These are phyloP conservation scores for Jaltomata sinuosa DNA, from an alignment of 257 asterid genomes.

Conservation along the genomic window DNA sequence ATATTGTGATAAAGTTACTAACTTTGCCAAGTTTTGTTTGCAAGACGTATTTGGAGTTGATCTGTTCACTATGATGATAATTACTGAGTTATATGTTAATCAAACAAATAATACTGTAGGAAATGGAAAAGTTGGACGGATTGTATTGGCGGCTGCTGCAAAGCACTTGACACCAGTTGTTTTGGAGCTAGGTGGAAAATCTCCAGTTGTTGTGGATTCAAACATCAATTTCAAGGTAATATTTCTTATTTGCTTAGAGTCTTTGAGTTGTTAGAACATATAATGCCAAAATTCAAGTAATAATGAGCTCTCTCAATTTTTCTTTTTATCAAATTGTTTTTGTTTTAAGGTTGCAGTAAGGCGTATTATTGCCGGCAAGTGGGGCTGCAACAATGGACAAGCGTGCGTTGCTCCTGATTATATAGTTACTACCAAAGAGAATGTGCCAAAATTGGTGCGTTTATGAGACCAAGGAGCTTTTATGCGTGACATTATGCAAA, in stretches of 20 bases:
- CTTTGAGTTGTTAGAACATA: not conserved
- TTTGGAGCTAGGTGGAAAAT: conserved; percentile 94
- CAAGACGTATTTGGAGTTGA: not conserved
- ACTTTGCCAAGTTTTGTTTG: not conserved
- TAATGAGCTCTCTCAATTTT: not conserved
- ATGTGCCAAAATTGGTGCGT: conserved; percentile 59
- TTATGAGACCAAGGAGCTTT: not conserved
- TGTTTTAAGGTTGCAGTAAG: conserved; percentile 51
- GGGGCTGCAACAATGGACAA: conserved; percentile 95
- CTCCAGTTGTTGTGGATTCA: conserved; percentile 68
- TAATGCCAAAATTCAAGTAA: not conserved
- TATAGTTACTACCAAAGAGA: conserved; percentile 53
- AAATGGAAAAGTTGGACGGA: conserved; percentile 69
- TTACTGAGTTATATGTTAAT: not conserved
- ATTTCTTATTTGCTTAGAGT: not conserved
- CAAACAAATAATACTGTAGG: conserved; percentile 28
- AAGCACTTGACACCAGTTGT: conserved; percentile 83
- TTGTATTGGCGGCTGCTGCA: conserved; percentile 75
- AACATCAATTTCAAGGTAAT: conserved; percentile 50
- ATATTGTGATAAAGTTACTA: not conserved
- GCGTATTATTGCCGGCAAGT: conserved; percentile 79
- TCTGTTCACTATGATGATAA: not conserved
- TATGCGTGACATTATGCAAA: not conserved
- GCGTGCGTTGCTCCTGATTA: conserved; percentile 89
- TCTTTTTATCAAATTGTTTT: not conserved